These are phyloP conservation scores for Rhodotorula kratochvilovae DNA, from an alignment of 768 basidiomycete species.

Conservation along the genomic window DNA sequence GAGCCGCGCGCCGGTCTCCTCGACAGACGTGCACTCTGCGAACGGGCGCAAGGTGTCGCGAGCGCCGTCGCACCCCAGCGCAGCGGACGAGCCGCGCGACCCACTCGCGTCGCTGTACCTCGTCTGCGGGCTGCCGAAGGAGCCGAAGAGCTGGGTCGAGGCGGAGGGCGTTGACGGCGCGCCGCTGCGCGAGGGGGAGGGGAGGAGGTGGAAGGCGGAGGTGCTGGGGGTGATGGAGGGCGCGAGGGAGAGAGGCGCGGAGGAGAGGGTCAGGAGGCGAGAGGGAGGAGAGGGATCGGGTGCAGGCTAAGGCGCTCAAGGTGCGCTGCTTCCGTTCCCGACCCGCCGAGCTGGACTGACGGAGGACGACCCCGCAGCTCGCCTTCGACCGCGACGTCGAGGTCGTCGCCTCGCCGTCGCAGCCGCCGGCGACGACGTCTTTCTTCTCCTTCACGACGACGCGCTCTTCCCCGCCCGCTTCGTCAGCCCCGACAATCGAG, in stretches of 20 bases:
- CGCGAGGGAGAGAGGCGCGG: slow-evolving; percentile 60
- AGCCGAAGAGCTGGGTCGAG: slow-evolving; percentile 82
- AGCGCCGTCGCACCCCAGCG: background rate
- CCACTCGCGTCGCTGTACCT: slow-evolving; percentile 45
- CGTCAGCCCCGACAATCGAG: background rate
- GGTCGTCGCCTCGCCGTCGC: slow-evolving; percentile 88
- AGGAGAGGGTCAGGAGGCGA: slow-evolving; percentile 49
- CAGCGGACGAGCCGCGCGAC: background rate
- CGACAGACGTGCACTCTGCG: background rate
- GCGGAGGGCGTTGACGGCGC: slow-evolving; percentile 66
- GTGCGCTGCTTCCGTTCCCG: slow-evolving; percentile 49
- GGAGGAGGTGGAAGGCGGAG: slow-evolving; percentile 85
- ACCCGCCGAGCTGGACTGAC: too few species aligned
- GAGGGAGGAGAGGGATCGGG: slow-evolving; percentile 82
- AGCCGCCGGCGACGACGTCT: slow-evolving; percentile 87
- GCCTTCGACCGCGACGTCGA: slow-evolving; percentile 89
- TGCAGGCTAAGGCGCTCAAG: slow-evolving; percentile 86
- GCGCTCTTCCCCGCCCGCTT: slow-evolving; percentile 3
- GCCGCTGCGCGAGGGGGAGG: slow-evolving; percentile 66
- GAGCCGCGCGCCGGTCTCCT: slow-evolving; percentile 10
- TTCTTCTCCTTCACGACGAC: slow-evolving; percentile 67
- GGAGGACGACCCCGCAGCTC: too few species aligned
- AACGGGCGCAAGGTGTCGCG: background rate
- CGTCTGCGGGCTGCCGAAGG: slow-evolving; percentile 68
- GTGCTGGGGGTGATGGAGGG: slow-evolving; percentile 79